Conservation (phyloP, 352 stramenopile genomes). For the Plasmopara muralis region DNA sequence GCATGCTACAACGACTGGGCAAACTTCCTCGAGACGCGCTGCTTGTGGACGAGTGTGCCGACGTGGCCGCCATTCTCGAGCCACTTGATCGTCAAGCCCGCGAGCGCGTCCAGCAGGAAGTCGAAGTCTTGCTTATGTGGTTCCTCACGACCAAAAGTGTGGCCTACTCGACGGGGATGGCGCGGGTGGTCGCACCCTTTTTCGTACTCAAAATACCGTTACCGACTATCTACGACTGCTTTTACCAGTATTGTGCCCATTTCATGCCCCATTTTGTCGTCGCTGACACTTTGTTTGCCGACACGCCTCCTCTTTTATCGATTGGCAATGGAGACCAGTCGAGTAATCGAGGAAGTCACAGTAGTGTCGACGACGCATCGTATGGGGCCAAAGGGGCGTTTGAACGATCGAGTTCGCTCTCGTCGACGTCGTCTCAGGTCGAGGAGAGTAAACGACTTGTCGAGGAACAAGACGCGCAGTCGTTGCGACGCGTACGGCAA, state of each 20-base stretch:
- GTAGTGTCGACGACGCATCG: constrained; percentile 26
- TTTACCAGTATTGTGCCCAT: constrained; percentile 75
- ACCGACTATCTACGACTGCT: constrained; percentile 79
- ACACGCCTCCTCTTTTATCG: constrained; percentile 7
- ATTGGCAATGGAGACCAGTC: neutral
- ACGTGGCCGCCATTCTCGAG: constrained; percentile 36
- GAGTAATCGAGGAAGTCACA: constrained; percentile 23
- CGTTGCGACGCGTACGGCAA: constrained; percentile 39
- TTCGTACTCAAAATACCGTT: constrained; percentile 66
- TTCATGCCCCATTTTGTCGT: constrained; percentile 72
- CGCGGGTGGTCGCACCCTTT: constrained; percentile 63
- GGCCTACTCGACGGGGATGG: constrained; percentile 66
- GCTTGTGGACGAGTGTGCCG: constrained; percentile 47
- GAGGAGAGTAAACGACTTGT: constrained; percentile 23
- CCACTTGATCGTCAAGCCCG: constrained; percentile 13
- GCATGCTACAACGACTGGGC: constrained; percentile 52
- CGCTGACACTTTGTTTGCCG: constrained; percentile 27
- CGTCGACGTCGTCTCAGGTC: constrained; percentile 30
- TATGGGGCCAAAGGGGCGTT: constrained; percentile 3
- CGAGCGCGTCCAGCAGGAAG: constrained; percentile 43
- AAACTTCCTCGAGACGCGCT: constrained; percentile 61
- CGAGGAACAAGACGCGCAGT: constrained; percentile 31
- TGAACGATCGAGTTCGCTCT: constrained; percentile 28
- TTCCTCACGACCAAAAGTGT: constrained; percentile 79
- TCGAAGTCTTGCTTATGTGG: constrained; percentile 75